phyloP scores from a whole-genome alignment of 176 grass and related monocot species.

The Paspalum notatum region DNA sequence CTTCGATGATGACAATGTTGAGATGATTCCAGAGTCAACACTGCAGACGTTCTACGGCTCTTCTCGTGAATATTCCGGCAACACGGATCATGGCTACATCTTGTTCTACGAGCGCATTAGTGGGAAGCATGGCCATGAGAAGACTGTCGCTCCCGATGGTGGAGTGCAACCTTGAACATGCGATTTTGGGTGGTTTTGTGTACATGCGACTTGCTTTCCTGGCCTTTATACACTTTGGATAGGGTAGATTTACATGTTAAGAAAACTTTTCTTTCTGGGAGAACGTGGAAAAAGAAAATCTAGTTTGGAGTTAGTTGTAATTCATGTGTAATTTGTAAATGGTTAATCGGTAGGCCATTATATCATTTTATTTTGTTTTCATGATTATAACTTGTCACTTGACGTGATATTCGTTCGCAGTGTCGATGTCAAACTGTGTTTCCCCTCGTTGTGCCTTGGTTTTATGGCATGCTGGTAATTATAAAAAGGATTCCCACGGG shows the following conservation, averaged over 20 bases:
- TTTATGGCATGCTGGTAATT: no score
- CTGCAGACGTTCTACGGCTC: constrained; percentile 84
- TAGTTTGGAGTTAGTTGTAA: not conserved
- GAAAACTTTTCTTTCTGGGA: not conserved
- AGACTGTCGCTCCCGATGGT: not conserved
- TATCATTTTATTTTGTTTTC: not conserved
- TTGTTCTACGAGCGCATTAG: constrained; percentile 75
- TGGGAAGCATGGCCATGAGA: constrained; percentile 20
- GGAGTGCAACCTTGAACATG: not conserved
- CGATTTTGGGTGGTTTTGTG: constrained; percentile 13
- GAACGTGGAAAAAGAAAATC: not conserved
- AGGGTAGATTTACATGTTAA: constrained; percentile 12
- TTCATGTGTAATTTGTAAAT: not conserved
- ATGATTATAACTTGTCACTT: not conserved
- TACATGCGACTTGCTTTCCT: not conserved
- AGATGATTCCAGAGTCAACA: constrained; percentile 74
- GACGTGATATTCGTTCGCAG: no score
- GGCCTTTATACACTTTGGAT: not conserved
- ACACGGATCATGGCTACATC: constrained; percentile 94
- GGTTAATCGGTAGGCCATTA: not conserved
- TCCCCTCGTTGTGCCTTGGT: no score
- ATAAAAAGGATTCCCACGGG: no score
- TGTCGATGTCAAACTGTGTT: not conserved
- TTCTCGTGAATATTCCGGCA: constrained; percentile 72
- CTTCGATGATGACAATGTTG: constrained; percentile 89